Percentiles rank a stretch among this genome's conserved stretches.
phyloP scores from a whole-genome alignment of 352 stramenopile species.

The Phytophthora macrochlamydospora region DNA sequence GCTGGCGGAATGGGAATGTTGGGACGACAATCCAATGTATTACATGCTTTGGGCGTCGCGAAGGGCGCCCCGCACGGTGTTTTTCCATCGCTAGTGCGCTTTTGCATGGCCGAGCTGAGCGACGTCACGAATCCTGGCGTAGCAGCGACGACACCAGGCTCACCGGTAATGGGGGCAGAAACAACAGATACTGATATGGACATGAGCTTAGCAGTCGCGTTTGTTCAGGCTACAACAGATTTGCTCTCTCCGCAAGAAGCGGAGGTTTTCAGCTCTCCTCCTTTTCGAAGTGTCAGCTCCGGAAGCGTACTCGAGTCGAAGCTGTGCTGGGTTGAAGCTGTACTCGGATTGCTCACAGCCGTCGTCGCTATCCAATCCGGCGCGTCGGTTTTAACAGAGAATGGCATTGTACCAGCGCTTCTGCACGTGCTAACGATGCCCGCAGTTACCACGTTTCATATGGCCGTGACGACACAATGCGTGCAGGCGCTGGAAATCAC shows the following conservation, averaged over 20 bases:
- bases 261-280: slow-evolving; percentile 50
- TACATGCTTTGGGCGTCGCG: slow-evolving; percentile 74
- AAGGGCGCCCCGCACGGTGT: slow-evolving; percentile 82
- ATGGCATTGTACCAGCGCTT: slow-evolving; percentile 79
- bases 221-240: slow-evolving; percentile 87
- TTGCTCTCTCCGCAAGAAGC: slow-evolving; percentile 69
- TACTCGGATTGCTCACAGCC: slow-evolving; percentile 70
- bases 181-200: slow-evolving; percentile 84
- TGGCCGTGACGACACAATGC: slow-evolving; percentile 77
- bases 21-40: slow-evolving; percentile 79
- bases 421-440: slow-evolving; percentile 78
- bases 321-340: slow-evolving; percentile 80
- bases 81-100: slow-evolving; percentile 84
- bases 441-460: slow-evolving; percentile 60
- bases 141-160: slow-evolving; percentile 6
- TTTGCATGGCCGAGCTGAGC: slow-evolving; percentile 75
- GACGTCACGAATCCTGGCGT: slow-evolving; percentile 28
- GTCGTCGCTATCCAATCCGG: slow-evolving; percentile 82
- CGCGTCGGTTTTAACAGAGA: slow-evolving; percentile 81
- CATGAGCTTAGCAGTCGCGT: slow-evolving; percentile 87
- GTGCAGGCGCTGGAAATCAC: slow-evolving; percentile 84
- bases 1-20: slow-evolving; percentile 70
- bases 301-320: slow-evolving; percentile 51
- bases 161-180: slow-evolving; percentile 42
- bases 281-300: slow-evolving; percentile 56